A percentile compares a stretch with the other conserved stretches of the same genome.
These are phyloP conservation scores for Geosmithia morbida DNA, from an alignment of 2,329 filamentous ascomycete genomes.

Conservation along the genomic window DNA sequence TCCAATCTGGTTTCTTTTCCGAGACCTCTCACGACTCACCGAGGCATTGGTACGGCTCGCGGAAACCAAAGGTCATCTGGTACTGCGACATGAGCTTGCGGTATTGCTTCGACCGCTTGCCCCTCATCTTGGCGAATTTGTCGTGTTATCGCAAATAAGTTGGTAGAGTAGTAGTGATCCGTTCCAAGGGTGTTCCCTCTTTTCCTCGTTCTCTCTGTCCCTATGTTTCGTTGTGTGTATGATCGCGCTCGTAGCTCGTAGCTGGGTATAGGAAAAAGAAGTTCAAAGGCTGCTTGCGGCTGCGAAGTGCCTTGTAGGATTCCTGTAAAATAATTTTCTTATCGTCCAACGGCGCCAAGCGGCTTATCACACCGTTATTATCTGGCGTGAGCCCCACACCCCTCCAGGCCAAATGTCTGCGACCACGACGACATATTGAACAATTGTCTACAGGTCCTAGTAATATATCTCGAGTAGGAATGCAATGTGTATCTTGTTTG, in stretches of 20 bases:
- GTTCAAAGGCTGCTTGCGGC: too few species aligned
- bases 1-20: not conserved
- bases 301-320: not conserved
- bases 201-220: not conserved
- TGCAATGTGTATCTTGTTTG: too few species aligned
- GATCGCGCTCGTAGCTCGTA: not conserved
- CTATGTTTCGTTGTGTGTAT: not conserved
- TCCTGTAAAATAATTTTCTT: constrained; percentile 2
- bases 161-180: too few species aligned
- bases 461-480: too few species aligned
- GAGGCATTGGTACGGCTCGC: constrained; percentile 85
- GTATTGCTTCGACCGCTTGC: constrained; percentile 39
- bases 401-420: too few species aligned
- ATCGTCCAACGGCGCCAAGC: not conserved
- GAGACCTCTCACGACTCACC: constrained; percentile 24
- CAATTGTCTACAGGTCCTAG: too few species aligned
- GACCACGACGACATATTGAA: too few species aligned
- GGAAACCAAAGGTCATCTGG: constrained; percentile 75
- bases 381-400: too few species aligned
- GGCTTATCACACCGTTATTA: not conserved
- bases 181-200: not conserved
- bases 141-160: not conserved
- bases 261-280: not conserved
- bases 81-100: constrained; percentile 89
- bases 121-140: constrained; percentile 24